Base-by-base conservation (phyloP, 129 eudicot genomes). In the Centrapalus pauciflorus region DNA sequence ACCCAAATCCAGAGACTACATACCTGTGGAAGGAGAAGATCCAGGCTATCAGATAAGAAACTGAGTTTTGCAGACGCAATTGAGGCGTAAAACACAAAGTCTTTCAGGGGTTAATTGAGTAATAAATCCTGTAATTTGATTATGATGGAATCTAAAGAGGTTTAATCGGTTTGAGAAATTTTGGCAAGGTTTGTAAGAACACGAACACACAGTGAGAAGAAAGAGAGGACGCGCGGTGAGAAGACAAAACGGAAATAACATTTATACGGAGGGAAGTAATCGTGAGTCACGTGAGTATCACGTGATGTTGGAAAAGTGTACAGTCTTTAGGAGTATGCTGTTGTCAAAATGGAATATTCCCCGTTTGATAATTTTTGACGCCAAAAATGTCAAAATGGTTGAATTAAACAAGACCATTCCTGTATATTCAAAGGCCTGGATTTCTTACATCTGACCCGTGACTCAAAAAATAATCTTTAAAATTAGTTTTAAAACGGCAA, bases 341-440 rank as follows among this genome's bases (percentile, higher is more conserved):
- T 21, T 49, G 58, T 69, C 25, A 45, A 29, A 40, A 13, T n/a
- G 19, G 66, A 73, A 74, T 64, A 74, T 62, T 12, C 54, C 24
- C 43, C 63, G 45, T 67, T 69, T 16, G 67, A 70, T 70, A 4
- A 69, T 14, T 21, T 56, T 45, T 74, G 74, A 74, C 73, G 54
- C 54, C 54, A 54, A 65, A 63, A 33, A 19, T 6, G 23, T 27
- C 63, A 32, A 68, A 4, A n/a, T n/a, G 43, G 67, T 58, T 70
- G 75, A 70, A 41, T 28, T 43, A 7, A 43, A 45, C 7, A 29
- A 32, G 50, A 69, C 49, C 21, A 25, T 1, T 48, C 26, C 26
- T 45, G 14, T 19, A 19, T 17, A n/a, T n/a, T n/a, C n/a, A n/a
- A n/a, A n/a, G n/a, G n/a, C n/a, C n/a, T n/a, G n/a, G n/a, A n/a